Evolutionary conservation across 345 rosid species (phyloP), one percentile per base, ranked within the genome.

Genomic region (Psidium guajava): DNA sequence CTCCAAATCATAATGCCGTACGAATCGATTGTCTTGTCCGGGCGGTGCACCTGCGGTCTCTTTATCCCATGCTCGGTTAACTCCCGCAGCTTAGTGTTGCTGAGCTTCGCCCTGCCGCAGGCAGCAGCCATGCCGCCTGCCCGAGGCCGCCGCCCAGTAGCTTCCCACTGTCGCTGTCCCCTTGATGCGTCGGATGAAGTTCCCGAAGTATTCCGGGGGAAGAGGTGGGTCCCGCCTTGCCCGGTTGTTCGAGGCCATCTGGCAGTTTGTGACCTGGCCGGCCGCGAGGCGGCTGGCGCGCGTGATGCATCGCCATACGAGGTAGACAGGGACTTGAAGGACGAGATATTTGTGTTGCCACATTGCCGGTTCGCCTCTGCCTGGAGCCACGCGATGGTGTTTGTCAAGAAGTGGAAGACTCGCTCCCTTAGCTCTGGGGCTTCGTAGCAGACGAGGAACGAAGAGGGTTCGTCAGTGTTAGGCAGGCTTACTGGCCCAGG

Each of bases 1-100:
- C 98, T 94, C 85, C 98, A 98, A 90, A 96, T 91, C 94, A 93
- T 90, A 86, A 94, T 89, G 32, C 93, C 92, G 27, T 84, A 9
- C 3, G 93, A 92, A 86, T 92, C 95, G 82, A 92, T 93, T 84
- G 88, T 86, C 27, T 51, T 51, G 53, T 51, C 16, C 16, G 16
- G 53, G 15, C 53, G 53, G 53, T 51, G 3, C 53, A 51, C 15
- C 75, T 92, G 8, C 91, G 69, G 24, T 87, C 51, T 91, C 88
- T 91, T 92, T 58, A 94, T 50, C 8, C 25, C 82, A 3, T 90
- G 96, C 11, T 91, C 89, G 81, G 88, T 84, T 58, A 90, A 92
- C 6, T 87, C 84, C 5, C 91, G 85, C 47, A 91, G 88, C 84
- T 73, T 84, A 58, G 88, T 84, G 61, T 94, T 90, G 0, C 64